Conservation (phyloP, 2,329 filamentous ascomycete genomes). For the Hortaea werneckii region DNA sequence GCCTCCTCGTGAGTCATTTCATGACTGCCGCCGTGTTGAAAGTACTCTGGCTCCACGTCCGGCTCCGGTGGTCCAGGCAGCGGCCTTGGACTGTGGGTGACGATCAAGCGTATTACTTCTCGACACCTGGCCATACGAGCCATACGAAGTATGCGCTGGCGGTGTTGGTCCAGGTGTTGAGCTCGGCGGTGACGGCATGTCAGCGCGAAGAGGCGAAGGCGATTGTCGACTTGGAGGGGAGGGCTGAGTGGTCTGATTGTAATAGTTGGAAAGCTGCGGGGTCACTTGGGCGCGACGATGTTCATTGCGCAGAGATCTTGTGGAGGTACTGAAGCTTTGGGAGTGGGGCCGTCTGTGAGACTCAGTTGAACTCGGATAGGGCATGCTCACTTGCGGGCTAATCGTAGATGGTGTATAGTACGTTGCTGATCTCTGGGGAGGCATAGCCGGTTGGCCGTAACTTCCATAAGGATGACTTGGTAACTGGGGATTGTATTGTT, state of each 20-base stretch:
- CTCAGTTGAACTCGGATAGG: conserved; percentile 15
- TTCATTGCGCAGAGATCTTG: too few relatives aligned
- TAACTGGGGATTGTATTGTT: conserved; percentile 15
- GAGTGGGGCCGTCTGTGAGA: conserved; percentile 10
- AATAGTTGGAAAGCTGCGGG: too few relatives aligned
- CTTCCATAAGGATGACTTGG: conserved; percentile 9
- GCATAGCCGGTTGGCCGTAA: conserved; percentile 6
- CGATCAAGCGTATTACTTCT: conserved; percentile 41
- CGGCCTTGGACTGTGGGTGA: conserved; percentile 47
- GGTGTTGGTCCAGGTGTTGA: conserved; percentile 43
- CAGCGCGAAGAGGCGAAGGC: conserved; percentile 17
- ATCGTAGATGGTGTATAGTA: conserved; percentile 10
- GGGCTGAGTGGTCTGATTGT: conserved; percentile 15
- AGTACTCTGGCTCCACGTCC: conserved; percentile 31
- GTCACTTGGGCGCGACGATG: too few relatives aligned
- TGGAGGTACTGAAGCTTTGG: neutral
- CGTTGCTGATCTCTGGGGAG: conserved; percentile 13
- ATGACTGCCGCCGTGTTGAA: conserved; percentile 19
- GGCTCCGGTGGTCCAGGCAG: conserved; percentile 45
- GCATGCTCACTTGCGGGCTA: conserved; percentile 9
- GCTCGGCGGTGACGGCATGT: conserved; percentile 30
- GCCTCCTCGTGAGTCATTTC: conserved; percentile 12
- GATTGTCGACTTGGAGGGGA: conserved; percentile 20
- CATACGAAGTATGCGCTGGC: conserved; percentile 31
- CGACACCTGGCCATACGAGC: conserved; percentile 4